Conservation (phyloP, 1,139 yeast genomes). For the Kodamaea sp. region DNA sequence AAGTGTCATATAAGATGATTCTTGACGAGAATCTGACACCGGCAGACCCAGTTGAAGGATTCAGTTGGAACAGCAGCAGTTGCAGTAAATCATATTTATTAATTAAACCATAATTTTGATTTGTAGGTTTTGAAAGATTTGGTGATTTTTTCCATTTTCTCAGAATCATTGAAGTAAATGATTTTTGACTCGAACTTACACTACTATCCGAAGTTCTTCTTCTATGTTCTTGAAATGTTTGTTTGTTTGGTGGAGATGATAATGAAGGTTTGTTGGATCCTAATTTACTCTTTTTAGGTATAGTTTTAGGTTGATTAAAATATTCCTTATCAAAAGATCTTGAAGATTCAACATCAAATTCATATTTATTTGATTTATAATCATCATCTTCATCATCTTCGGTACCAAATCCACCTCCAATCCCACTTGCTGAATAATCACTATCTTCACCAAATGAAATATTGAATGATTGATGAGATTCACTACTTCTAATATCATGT, state of each 20-base stretch:
- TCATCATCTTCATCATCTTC: constrained; percentile 19
- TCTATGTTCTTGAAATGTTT: constrained; percentile 16
- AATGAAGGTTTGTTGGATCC: constrained; percentile 4
- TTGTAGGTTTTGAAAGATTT: neutral
- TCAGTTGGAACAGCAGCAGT: constrained; percentile 2
- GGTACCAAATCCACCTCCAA: constrained; percentile 15
- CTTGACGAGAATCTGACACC: constrained; percentile 79
- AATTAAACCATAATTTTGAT: no score
- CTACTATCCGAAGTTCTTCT: constrained; percentile 4
- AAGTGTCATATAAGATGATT: constrained; percentile 83
- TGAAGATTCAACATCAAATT: constrained; percentile 7
- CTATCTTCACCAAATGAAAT: constrained; percentile 33
- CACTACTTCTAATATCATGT: constrained; percentile 31
- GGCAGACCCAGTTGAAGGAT: constrained; percentile 5
- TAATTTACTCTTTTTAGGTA: constrained; percentile 3
- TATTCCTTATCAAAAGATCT: constrained; percentile 8
- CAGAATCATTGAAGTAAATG: constrained; percentile 30
- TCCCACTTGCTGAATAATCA: constrained; percentile 12
- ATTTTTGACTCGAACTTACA: constrained; percentile 27
- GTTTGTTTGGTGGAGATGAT: constrained; percentile 17
- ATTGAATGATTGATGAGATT: constrained; percentile 44
- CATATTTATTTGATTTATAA: constrained; percentile 5
- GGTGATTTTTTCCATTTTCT: constrained; percentile 25
- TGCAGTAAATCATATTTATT: neutral
- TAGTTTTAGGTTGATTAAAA: neutral